Percentiles rank a stretch among this genome's conserved stretches.
phyloP scores from a whole-genome alignment of 2,329 filamentous ascomycete genomes.

The Cercospora canescens region DNA sequence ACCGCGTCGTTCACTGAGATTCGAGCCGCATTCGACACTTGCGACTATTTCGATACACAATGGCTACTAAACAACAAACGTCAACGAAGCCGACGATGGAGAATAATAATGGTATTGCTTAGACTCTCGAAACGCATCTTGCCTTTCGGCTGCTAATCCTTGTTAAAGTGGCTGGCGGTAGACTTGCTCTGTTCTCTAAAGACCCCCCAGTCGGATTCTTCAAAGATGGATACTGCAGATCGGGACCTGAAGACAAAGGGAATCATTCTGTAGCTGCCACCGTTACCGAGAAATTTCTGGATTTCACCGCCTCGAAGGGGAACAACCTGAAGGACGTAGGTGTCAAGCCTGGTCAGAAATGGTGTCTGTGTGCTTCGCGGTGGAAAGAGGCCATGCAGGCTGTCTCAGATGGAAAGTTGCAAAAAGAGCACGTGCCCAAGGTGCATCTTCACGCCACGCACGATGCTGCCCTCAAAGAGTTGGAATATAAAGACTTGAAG shows the following conservation, averaged over 20 bases:
- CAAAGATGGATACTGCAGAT: conserved; percentile 23
- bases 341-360: conserved; percentile 15
- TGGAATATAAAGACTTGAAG: conserved; percentile 22
- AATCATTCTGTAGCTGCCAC: conserved; percentile 23
- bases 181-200: conserved; percentile 21
- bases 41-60: neutral
- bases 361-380: conserved; percentile 16
- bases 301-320: conserved; percentile 14
- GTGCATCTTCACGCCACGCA: conserved; percentile 21
- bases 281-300: conserved; percentile 18
- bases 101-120: conserved; percentile 24
- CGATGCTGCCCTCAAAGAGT: conserved; percentile 17
- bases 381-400: conserved; percentile 19
- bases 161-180: conserved; percentile 17
- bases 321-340: conserved; percentile 12
- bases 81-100: conserved; percentile 27
- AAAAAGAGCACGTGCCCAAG: conserved; percentile 17
- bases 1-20: neutral
- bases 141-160: neutral
- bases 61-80: conserved; percentile 21
- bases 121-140: neutral
- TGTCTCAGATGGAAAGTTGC: conserved; percentile 16
- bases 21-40: neutral
- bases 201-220: conserved; percentile 18
- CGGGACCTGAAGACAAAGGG: conserved; percentile 16